Evolutionary conservation across 2,329 filamentous ascomycete species (phyloP).

Genomic region (Aspergillus texensis): DNA sequence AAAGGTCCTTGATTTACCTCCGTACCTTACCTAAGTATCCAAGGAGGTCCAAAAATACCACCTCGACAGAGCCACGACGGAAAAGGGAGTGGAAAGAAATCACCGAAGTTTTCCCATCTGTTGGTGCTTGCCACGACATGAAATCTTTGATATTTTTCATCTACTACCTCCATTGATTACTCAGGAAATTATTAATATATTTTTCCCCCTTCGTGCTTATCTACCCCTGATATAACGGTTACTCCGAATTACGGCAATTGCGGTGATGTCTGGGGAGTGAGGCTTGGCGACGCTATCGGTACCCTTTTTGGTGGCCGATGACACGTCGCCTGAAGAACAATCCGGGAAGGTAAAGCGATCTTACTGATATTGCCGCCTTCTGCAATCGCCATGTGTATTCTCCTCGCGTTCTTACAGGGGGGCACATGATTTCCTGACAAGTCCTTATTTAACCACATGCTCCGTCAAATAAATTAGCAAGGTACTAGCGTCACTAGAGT

Average conservation of each 20-base stretch:
- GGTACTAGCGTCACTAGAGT: constrained; percentile 16
- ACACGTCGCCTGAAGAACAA: constrained; percentile 21
- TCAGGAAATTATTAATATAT: too few relatives aligned
- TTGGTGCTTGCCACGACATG: background rate
- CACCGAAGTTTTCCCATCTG: background rate
- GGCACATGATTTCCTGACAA: background rate
- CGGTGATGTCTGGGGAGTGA: constrained; percentile 10
- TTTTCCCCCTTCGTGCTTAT: background rate
- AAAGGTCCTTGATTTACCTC: constrained; percentile 8
- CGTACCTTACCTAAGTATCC: background rate
- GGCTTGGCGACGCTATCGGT: constrained; percentile 12
- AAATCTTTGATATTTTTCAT: background rate
- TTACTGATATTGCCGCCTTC: background rate
- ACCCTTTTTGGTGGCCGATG: constrained; percentile 14
- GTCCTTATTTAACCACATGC: background rate
- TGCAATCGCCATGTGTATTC: background rate
- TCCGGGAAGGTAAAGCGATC: constrained; percentile 15
- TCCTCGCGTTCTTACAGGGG: background rate
- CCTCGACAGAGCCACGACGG: background rate
- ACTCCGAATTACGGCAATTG: constrained; percentile 3
- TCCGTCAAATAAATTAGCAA: constrained; percentile 7
- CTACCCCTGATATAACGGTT: constrained; percentile 7
- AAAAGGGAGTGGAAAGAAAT: background rate
- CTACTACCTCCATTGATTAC: background rate
- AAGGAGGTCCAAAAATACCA: background rate